These are phyloP conservation scores for Eucalyptus curtisii DNA, from an alignment of 345 rosid genomes.

Conservation along the genomic window DNA sequence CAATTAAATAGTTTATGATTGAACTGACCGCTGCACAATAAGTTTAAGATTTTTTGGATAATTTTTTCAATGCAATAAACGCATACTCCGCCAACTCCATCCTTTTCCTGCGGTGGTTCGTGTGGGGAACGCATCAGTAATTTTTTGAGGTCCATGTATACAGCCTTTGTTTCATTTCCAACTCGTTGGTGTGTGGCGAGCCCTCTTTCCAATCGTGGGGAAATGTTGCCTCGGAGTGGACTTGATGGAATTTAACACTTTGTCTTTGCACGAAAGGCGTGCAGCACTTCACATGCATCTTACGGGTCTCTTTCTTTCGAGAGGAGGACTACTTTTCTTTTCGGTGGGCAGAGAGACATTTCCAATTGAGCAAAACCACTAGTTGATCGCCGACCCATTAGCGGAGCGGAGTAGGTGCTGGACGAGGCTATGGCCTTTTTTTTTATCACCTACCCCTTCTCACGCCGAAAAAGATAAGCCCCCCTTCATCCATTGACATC, in stretches of 20 bases:
- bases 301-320: neutral
- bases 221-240: neutral
- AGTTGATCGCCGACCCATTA: neutral
- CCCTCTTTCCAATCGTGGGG: neutral
- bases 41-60: too few species aligned
- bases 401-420: neutral
- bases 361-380: neutral
- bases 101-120: too few species aligned
- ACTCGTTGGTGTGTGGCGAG: neutral
- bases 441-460: neutral
- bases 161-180: neutral
- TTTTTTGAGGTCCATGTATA: neutral
- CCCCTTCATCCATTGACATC: neutral
- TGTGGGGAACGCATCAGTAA: too few species aligned
- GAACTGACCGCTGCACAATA: accelerated
- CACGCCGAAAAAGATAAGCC: neutral
- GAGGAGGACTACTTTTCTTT: neutral
- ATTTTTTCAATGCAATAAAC: too few species aligned
- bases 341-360: neutral
- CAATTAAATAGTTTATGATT: neutral
- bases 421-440: neutral
- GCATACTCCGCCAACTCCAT: too few species aligned
- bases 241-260: neutral
- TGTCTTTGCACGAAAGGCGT: neutral
- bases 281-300: neutral